Evolutionary conservation across 2,329 filamentous ascomycete species (phyloP), one percentile per base, ranked within the genome.

Genomic region (Anthostomella pinea): DNA sequence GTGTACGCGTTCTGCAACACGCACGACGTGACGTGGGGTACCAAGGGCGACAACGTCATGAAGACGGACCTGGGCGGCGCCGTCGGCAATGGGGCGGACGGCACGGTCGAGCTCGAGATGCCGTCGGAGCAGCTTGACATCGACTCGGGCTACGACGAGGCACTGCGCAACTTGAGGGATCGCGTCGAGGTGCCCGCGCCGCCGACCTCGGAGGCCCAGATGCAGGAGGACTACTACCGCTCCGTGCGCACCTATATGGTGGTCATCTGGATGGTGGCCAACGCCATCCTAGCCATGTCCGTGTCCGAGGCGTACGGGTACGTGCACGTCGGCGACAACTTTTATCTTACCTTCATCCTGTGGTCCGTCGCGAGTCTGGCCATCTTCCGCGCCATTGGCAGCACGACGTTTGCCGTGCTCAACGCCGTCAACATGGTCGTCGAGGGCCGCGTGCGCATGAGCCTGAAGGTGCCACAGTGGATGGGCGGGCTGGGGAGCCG

Each of bases 1-100:
- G 89, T 97, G 14, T 98, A 98, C 66, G 93, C 93, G 27, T 98
- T 98, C 66, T 97, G 93, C 72, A 98, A 98, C 69, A 95, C 91
- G 0, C 93, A 98, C 76, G 93, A 98, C 61, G 89, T 98, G 14
- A 95, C 90, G 0, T 98, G 93, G 93, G 93, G 93, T 28, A 98
- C 93, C 29, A 98, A 98, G 68, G 93, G 93, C 39, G 93, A 98
- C 73, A 98, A 98, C 63, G 81, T 95, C 22, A 83, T 93, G 54
- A 84, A 87, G 63, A 96, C 86, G 6, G 94, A 98, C 59, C 80
- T 98, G 1, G 93, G 93, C 38, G 81, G 86, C 5, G 93, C 94
- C 9, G 79, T 86, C 6, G 82, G 82, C 32, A 82, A 85, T n/a
- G n/a, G n/a, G n/a, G n/a, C n/a, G 48, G 86, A 85, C 37, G 72